Evolutionary conservation across 2,329 filamentous ascomycete species (phyloP), one percentile per base, ranked within the genome.

Genomic region (Microsporum canis): DNA sequence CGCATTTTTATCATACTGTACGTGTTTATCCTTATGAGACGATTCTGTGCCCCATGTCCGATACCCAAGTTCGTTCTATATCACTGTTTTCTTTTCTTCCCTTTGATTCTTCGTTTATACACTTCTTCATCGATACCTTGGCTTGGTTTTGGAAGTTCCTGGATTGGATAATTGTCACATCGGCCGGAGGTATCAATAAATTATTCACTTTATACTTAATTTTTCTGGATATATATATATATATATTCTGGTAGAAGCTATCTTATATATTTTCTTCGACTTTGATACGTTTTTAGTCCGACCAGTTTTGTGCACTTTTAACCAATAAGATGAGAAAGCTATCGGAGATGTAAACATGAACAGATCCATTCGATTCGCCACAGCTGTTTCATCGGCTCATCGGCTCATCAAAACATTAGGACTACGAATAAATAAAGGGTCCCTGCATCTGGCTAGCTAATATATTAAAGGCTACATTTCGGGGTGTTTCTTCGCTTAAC

Each of bases 21-120:
- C 31, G 51, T 55, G 29, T 55, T 29, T 55, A 36, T 36, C 51
- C 8, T 55, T 36, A 55, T 34, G 51, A 55, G 12, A 51, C n/a
- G 51, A 55, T 55, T 55, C 51, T 38, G 51, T 55, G 31, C 51
- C 31, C 51, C 51, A 55, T 55, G 51, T 23, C 51, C 51, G 51
- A 55, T 55, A 55, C 51, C 51, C 51, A 34, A 55, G 7, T 8
- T 55, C 51, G 17, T 55, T 23, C 5, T 43, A n/a, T 43, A 43
- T n/a, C 5, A n/a, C 17, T 31, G 29, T 34, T 55, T 51, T 8
- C 17, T 49, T 33, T 6, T 55, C 51, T n/a, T 55, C 51, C 5
- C 36, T n/a, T 34, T 36, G 10, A 29, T 29, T 45, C 45, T 51
- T 33, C 27, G 45, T 51, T 12, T 27, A 51, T 51, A 45, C 5